Conservation (phyloP, 2,329 filamentous ascomycete species). For the Chalaropsis thielavioides region DNA sequence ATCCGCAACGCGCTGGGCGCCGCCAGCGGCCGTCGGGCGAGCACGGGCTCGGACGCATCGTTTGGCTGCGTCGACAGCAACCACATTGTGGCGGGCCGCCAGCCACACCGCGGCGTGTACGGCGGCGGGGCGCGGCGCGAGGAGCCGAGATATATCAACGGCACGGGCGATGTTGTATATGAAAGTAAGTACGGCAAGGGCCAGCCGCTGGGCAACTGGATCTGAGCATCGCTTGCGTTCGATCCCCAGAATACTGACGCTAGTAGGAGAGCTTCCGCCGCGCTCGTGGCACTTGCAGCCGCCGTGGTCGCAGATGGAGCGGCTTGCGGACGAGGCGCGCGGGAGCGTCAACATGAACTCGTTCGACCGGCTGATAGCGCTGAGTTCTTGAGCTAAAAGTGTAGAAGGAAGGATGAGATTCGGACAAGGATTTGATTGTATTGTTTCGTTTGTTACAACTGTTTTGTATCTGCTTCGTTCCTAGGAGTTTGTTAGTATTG, state of each 20-base stretch:
- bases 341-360: not conserved
- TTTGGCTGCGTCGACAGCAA: constrained; percentile 17
- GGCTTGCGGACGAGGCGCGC: not conserved
- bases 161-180: constrained; percentile 5
- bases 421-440: not conserved
- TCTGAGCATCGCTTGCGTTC: not conserved
- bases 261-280: not conserved
- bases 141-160: constrained; percentile 6
- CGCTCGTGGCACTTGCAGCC: too few species aligned
- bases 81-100: constrained; percentile 2
- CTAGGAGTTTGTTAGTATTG: not conserved
- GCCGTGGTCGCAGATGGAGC: too few species aligned
- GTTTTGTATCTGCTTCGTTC: not conserved
- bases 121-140: too few species aligned
- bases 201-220: not conserved
- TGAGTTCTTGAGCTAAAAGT: not conserved
- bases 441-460: not conserved
- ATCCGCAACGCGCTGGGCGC: not conserved
- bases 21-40: not conserved
- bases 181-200: not conserved
- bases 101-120: constrained; percentile 1
- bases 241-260: not conserved
- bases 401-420: too few species aligned
- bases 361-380: not conserved
- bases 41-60: constrained; percentile 3